Conservation (phyloP, 345 rosid genomes). For the Gynandropsis gynandra region DNA sequence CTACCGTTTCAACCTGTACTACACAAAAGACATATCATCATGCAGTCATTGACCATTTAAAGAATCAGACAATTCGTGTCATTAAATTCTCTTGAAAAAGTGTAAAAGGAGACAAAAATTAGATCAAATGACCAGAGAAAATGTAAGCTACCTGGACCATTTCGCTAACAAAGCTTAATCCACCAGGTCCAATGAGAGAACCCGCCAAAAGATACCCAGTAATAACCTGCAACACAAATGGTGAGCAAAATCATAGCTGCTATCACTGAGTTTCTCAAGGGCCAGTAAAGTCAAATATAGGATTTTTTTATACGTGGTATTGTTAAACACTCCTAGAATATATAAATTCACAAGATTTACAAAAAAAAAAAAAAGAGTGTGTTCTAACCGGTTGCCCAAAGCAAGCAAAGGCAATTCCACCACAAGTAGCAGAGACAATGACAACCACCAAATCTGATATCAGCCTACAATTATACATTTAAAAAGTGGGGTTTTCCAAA, state of each 20-base stretch:
- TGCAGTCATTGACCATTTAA: conserved; percentile 16
- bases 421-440: conserved; percentile 98
- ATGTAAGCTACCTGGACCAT: conserved; percentile 84
- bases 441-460: conserved; percentile 95
- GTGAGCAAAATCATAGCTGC: background rate
- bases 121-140: conserved; percentile 12
- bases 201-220: conserved; percentile 94
- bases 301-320: background rate
- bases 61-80: conserved; percentile 1
- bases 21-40: conserved; percentile 3
- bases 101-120: conserved; percentile 8
- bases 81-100: background rate
- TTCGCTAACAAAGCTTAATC: conserved; percentile 88
- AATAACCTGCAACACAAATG: conserved; percentile 53
- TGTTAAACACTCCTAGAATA: conserved; percentile 9
- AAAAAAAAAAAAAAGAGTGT: conserved; percentile 21
- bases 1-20: conserved; percentile 87
- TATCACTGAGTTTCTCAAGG: background rate
- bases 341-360: conserved; percentile 17
- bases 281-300: conserved; percentile 4
- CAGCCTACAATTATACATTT: conserved; percentile 47
- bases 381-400: conserved; percentile 93
- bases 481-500: conserved; percentile 17
- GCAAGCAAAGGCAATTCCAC: conserved; percentile 98
- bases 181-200: conserved; percentile 90